Percentiles rank a stretch among this genome's conserved stretches.
phyloP scores from a whole-genome alignment of 2,329 filamentous ascomycete genomes.

The Penicillium sp. region DNA sequence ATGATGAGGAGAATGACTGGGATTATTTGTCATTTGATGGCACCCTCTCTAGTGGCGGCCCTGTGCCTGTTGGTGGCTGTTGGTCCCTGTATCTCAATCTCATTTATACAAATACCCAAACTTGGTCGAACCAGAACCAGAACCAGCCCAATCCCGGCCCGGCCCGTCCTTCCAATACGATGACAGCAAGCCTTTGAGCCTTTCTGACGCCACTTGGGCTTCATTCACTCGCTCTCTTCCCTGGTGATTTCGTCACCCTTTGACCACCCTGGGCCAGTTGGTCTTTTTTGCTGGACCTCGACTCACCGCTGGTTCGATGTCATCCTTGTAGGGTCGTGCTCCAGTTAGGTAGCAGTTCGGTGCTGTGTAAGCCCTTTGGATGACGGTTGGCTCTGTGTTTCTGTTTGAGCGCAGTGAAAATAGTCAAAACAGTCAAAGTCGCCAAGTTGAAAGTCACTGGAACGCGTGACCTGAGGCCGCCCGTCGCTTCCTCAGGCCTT shows the following conservation, averaged over 20 bases:
- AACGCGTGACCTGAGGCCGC: too few species aligned
- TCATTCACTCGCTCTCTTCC: not conserved
- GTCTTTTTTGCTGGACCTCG: not conserved
- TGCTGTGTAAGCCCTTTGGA: not conserved
- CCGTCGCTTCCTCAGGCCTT: too few species aligned
- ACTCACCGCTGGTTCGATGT: constrained; percentile 9
- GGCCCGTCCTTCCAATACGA: constrained; percentile 10
- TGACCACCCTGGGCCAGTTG: not conserved
- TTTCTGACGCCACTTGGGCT: constrained; percentile 1
- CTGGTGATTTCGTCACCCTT: not conserved
- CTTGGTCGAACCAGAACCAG: not conserved
- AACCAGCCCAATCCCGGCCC: constrained; percentile 13
- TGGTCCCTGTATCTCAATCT: not conserved
- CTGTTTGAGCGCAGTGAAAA: too few species aligned
- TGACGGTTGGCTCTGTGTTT: not conserved
- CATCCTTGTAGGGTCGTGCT: not conserved
- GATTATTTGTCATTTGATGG: constrained; percentile 9
- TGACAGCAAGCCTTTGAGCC: constrained; percentile 2
- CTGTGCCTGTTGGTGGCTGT: not conserved
- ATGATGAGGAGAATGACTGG: constrained; percentile 2
- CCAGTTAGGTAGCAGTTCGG: not conserved
- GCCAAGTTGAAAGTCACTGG: too few species aligned
- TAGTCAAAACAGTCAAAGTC: too few species aligned
- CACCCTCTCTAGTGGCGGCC: not conserved
- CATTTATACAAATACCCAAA: not conserved